Conservation (phyloP, 352 stramenopile genomes). For the Pythium diclinum region DNA sequence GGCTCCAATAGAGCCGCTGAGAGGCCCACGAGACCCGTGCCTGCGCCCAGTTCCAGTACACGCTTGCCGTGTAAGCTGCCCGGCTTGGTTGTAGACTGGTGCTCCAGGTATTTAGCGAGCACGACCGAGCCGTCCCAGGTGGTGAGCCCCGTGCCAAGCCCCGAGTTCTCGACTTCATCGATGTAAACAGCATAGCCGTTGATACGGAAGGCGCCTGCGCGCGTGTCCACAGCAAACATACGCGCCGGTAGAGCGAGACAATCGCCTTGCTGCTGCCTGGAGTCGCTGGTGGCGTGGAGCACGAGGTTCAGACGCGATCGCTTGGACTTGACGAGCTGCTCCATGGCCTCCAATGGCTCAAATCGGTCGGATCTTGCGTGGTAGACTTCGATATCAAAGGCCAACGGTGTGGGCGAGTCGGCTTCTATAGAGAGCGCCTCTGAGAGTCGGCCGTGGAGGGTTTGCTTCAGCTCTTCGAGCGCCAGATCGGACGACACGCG, state of each 20-base stretch:
- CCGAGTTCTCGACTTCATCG: slow-evolving; percentile 74
- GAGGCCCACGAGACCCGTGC: slow-evolving; percentile 85
- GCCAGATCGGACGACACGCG: slow-evolving; percentile 1
- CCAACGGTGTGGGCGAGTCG: neutral
- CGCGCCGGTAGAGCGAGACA: slow-evolving; percentile 49
- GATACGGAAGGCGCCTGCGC: slow-evolving; percentile 48
- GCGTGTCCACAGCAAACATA: slow-evolving; percentile 52
- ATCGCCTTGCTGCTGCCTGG: neutral
- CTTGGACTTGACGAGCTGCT: slow-evolving; percentile 9
- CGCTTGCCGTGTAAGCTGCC: slow-evolving; percentile 32
- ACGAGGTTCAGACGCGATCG: slow-evolving; percentile 26
- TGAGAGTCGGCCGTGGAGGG: slow-evolving; percentile 1
- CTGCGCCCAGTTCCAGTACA: slow-evolving; percentile 82
- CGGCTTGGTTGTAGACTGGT: slow-evolving; percentile 13
- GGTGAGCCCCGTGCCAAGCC: slow-evolving; percentile 83
- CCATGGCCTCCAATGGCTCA: neutral
- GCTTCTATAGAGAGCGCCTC: neutral
- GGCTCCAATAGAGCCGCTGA: slow-evolving; percentile 76
- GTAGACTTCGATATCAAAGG: slow-evolving; percentile 28
- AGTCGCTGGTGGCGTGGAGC: slow-evolving; percentile 1
- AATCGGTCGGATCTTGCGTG: slow-evolving; percentile 12
- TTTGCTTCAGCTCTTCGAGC: slow-evolving; percentile 7
- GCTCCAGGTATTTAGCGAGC: slow-evolving; percentile 90
- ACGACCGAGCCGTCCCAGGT: slow-evolving; percentile 91
- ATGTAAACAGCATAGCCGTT: slow-evolving; percentile 45